These are phyloP conservation scores for Albophoma yamanashiensis DNA, from an alignment of 2,329 filamentous ascomycete species.

Conservation along the genomic window DNA sequence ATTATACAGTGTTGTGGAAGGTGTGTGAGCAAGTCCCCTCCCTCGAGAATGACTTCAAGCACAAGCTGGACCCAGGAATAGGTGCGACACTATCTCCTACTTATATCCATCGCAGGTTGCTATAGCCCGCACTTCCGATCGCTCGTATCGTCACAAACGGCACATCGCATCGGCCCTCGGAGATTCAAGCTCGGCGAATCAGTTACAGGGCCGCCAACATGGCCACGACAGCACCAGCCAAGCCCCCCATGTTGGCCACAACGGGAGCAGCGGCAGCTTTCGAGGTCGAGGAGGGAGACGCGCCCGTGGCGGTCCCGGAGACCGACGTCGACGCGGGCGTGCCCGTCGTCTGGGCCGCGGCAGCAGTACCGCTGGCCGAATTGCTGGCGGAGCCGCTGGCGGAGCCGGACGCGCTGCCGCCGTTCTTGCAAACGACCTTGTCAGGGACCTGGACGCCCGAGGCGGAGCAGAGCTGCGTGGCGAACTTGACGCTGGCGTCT, in stretches of 20 bases:
- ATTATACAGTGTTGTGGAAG: background rate
- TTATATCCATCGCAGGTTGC: no score
- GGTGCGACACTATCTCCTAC: background rate
- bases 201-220: slow-evolving; percentile 17
- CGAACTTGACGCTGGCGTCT: slow-evolving; percentile 23
- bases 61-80: background rate
- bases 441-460: slow-evolving; percentile 23
- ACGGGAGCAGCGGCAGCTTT: slow-evolving; percentile 3
- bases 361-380: background rate
- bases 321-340: background rate
- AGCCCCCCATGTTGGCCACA: slow-evolving; percentile 4
- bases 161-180: background rate
- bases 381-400: background rate
- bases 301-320: background rate
- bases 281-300: background rate
- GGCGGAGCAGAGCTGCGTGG: slow-evolving; percentile 26
- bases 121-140: background rate
- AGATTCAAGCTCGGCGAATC: background rate
- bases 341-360: background rate
- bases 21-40: no score
- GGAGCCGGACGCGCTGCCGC: slow-evolving; percentile 3
- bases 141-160: background rate
- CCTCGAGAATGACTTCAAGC: background rate
- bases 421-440: slow-evolving; percentile 22
- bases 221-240: slow-evolving; percentile 16